phyloP scores from a whole-genome alignment of 2,329 filamentous ascomycete genomes.

The Alternaria arbusti region DNA sequence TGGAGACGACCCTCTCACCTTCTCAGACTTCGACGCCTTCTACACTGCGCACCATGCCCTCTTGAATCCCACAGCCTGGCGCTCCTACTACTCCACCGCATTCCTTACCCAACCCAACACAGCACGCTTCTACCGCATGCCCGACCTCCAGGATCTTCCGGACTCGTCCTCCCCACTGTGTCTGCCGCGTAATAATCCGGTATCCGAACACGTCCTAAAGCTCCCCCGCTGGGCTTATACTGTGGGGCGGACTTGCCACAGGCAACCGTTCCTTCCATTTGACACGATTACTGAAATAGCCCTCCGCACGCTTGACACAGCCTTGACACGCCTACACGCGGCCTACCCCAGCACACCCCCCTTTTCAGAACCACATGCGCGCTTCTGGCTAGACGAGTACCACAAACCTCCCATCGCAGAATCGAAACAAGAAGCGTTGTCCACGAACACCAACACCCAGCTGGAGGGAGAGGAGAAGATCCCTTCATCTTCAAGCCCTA shows the following conservation, averaged over 20 bases:
- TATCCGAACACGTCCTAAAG: background rate
- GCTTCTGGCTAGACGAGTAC: background rate
- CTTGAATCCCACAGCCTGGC: background rate
- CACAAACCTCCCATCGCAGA: background rate
- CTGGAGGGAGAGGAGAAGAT: background rate
- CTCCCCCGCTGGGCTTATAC: background rate
- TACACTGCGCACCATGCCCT: background rate
- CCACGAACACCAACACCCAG: background rate
- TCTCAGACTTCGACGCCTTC: background rate
- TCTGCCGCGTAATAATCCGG: background rate
- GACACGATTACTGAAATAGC: background rate
- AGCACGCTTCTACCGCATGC: conserved; percentile 7
- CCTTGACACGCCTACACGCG: conserved; percentile 1
- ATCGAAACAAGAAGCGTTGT: background rate
- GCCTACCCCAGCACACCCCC: background rate
- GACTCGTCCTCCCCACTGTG: conserved; percentile 4
- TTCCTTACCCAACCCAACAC: conserved; percentile 3
- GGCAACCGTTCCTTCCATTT: background rate
- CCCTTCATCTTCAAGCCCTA: background rate
- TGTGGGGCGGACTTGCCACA: background rate
- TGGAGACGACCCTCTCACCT: background rate
- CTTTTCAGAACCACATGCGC: background rate
- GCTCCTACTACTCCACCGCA: background rate
- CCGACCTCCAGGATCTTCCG: background rate
- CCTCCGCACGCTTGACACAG: background rate